Evolutionary conservation across 176 grass and related monocot species (phyloP), one percentile per base, ranked within the genome.

Genomic region (Zizania latifolia): DNA sequence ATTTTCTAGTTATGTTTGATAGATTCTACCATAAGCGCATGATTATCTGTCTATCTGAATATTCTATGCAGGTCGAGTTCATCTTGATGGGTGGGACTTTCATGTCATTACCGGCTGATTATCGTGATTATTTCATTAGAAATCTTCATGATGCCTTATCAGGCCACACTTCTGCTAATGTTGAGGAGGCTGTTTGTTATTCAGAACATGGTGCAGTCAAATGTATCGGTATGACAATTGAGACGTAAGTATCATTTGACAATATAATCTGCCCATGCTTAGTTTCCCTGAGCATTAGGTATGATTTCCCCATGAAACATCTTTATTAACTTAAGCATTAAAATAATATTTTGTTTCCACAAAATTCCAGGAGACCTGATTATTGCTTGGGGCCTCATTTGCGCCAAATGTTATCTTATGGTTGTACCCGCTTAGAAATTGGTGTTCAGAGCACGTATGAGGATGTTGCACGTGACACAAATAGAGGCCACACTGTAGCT

Each of bases 151-250:
- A 99, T 83, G 95, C 95, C 61, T 78, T 99, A 73, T 94, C 89
- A 0, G 92, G 89, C 24, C 89, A 99, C 61, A 99, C 95, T 82
- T 92, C 92, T 30, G 82, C 95, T 33, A 99, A 99, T 86, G 87
- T 99, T 88, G 95, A 99, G 53, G 95, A 99, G 76, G 95, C 92
- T n/a, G 87, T 99, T 82, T 89, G 76, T 71, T 99, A 99, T 84
- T 99, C 95, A 1, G 95, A 99, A 84, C 95, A 99, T 77, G 89
- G 91, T 77, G 22, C 86, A 65, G 86, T 87, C 45, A 99, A 92
- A 87, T 99, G 95, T 84, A 99, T 99, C 68, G 95, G 95, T 64
- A 99, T 99, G 95, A 99, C 92, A 13, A 99, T 94, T 79, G 95
- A 99, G 82, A 92, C 92, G 92, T 94, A 87, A 79, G 89, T 86